phyloP scores from a whole-genome alignment of 1,284 basidiomycete genomes.

The Marasmius sp. region DNA sequence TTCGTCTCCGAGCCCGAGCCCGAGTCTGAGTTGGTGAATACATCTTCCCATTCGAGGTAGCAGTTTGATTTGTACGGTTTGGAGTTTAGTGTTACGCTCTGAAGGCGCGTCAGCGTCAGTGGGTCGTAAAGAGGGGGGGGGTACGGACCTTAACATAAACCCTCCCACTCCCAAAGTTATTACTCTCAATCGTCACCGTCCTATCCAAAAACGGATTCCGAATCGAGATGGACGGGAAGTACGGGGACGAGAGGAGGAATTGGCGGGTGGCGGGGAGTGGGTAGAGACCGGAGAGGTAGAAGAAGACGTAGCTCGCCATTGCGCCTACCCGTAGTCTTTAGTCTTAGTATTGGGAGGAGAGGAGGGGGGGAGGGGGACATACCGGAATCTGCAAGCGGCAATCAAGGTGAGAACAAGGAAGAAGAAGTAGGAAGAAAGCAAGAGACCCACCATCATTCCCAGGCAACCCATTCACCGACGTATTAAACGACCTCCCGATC shows the following conservation, averaged over 20 bases:
- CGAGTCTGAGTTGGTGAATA: too few species aligned
- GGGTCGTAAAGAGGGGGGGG: background rate
- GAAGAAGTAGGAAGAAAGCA: background rate
- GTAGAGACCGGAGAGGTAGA: constrained; percentile 60
- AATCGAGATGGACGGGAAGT: constrained; percentile 59
- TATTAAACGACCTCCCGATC: constrained; percentile 8
- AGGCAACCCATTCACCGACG: constrained; percentile 10
- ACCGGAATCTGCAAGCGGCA: constrained; percentile 1
- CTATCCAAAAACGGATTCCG: constrained; percentile 54
- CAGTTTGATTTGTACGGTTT: constrained; percentile 58
- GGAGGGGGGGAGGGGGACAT: background rate
- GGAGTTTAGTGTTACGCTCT: constrained; percentile 59
- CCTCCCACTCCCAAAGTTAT: constrained; percentile 50
- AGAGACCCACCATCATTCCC: constrained; percentile 8
- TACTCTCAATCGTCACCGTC: constrained; percentile 53
- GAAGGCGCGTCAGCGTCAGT: background rate
- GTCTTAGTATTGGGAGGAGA: background rate
- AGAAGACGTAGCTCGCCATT: constrained; percentile 68
- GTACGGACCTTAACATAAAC: constrained; percentile 55
- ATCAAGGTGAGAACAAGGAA: constrained; percentile 9
- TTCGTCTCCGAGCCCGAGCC: too few species aligned
- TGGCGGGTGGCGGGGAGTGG: constrained; percentile 61
- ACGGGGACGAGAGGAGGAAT: constrained; percentile 59
- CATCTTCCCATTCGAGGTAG: constrained; percentile 59
- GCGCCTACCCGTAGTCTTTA: constrained; percentile 41